These are phyloP conservation scores for Chaetomiaceae sp. DNA, from an alignment of 2,329 filamentous ascomycete genomes.

Conservation along the genomic window DNA sequence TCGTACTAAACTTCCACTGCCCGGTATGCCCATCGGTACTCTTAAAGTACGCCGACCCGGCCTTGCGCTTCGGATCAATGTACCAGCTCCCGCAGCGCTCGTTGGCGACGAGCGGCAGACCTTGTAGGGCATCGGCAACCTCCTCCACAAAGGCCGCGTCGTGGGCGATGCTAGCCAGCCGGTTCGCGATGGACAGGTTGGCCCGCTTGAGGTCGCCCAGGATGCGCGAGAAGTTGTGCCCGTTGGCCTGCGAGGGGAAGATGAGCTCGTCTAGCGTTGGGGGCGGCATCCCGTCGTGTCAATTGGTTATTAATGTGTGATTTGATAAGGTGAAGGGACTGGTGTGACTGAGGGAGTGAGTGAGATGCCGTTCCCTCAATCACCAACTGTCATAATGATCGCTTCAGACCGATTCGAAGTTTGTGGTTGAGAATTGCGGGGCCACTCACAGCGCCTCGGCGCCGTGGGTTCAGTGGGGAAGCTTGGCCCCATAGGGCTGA, in stretches of 20 bases:
- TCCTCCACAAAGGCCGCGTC: constrained; percentile 71
- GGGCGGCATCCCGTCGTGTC: constrained; percentile 24
- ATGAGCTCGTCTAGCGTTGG: constrained; percentile 41
- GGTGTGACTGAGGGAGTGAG: too few relatives aligned
- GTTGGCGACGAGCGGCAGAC: constrained; percentile 82
- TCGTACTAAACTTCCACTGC: constrained; percentile 84
- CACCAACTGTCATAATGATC: too few relatives aligned
- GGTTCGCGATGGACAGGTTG: constrained; percentile 74
- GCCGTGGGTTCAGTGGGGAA: neutral
- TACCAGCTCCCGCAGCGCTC: constrained; percentile 98
- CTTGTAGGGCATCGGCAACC: constrained; percentile 50
- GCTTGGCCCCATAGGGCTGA: neutral
- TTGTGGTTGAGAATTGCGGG: too few relatives aligned
- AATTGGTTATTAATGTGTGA: neutral
- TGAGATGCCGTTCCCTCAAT: too few relatives aligned
- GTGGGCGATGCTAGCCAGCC: constrained; percentile 69
- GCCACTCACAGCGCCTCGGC: too few relatives aligned
- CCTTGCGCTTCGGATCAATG: constrained; percentile 61
- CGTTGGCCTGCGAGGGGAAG: constrained; percentile 48
- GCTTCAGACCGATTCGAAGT: too few relatives aligned
- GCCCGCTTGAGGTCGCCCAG: constrained; percentile 70
- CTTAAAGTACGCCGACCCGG: constrained; percentile 87
- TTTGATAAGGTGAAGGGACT: too few relatives aligned
- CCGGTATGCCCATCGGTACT: constrained; percentile 92
- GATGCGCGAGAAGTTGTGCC: constrained; percentile 65